These are phyloP conservation scores for Trifolium fragiferum DNA, from an alignment of 306 rosid genomes.

Conservation along the genomic window DNA sequence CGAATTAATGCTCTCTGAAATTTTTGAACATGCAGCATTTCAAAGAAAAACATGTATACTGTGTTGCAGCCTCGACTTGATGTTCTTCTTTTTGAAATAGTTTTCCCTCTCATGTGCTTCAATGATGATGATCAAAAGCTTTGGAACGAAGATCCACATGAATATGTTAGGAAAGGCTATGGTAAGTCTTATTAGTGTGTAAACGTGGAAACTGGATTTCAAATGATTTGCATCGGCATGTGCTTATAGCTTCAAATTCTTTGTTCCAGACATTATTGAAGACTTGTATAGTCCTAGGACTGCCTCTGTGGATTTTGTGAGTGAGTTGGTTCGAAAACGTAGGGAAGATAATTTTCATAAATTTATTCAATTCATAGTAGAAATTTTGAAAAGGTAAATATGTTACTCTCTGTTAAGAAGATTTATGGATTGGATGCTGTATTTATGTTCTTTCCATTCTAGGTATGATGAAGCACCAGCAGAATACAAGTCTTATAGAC, in stretches of 20 bases:
- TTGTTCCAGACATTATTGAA: constrained; percentile 80
- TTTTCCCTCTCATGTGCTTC: constrained; percentile 94
- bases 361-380: constrained; percentile 81
- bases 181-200: constrained; percentile 61
- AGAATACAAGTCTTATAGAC: constrained; percentile 82
- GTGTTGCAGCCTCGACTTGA: constrained; percentile 88
- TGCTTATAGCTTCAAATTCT: constrained; percentile 40
- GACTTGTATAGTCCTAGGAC: constrained; percentile 96
- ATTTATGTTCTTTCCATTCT: constrained; percentile 34
- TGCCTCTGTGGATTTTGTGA: constrained; percentile 95
- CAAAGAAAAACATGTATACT: constrained; percentile 85
- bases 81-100: constrained; percentile 90
- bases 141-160: constrained; percentile 99
- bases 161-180: constrained; percentile 96
- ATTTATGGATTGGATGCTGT: constrained; percentile 23
- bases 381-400: constrained; percentile 76
- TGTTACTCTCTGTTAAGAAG: constrained; percentile 11
- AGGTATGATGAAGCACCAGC: constrained; percentile 84
- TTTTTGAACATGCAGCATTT: constrained; percentile 66
- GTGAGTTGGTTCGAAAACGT: constrained; percentile 90
- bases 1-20: constrained; percentile 18
- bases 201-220: constrained; percentile 22
- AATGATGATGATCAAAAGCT: constrained; percentile 89
- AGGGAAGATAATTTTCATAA: constrained; percentile 93
- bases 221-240: background rate